These are phyloP conservation scores for Colletotrichum horii DNA, from an alignment of 2,329 filamentous ascomycete species.

Conservation along the genomic window DNA sequence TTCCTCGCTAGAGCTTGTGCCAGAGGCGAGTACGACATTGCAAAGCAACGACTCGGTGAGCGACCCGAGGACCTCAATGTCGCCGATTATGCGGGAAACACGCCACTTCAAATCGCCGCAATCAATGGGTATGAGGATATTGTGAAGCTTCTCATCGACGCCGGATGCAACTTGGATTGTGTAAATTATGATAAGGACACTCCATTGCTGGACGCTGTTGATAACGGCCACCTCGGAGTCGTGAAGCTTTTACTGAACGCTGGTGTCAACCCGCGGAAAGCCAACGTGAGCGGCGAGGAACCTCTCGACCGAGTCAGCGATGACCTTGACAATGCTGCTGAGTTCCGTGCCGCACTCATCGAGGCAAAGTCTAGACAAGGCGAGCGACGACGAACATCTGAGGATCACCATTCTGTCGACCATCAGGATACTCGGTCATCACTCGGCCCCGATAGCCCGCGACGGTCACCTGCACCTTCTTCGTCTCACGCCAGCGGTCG, in stretches of 20 bases:
- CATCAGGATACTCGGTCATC: conserved; percentile 54
- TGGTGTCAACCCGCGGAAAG: conserved; percentile 88
- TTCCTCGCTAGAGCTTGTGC: conserved; percentile 89
- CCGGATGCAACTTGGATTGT: conserved; percentile 84
- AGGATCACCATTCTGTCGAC: conserved; percentile 60
- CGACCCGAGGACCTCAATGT: conserved; percentile 88
- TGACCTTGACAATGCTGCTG: conserved; percentile 77
- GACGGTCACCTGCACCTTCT: conserved; percentile 57
- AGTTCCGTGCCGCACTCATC: conserved; percentile 74
- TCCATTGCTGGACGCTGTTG: conserved; percentile 92
- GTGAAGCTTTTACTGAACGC: conserved; percentile 83
- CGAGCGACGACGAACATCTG: conserved; percentile 59
- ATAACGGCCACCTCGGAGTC: conserved; percentile 91
- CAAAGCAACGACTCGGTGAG: conserved; percentile 76
- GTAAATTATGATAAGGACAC: conserved; percentile 86
- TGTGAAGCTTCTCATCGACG: conserved; percentile 83
- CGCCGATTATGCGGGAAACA: conserved; percentile 94
- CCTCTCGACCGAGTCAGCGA: conserved; percentile 83
- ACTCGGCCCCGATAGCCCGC: conserved; percentile 63
- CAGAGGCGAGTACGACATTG: conserved; percentile 79
- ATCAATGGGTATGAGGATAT: conserved; percentile 87
- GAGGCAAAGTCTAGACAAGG: conserved; percentile 62
- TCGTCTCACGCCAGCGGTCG: conserved; percentile 44
- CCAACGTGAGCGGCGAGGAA: conserved; percentile 91
- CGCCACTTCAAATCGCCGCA: conserved; percentile 90